phyloP scores from a whole-genome alignment of 1,139 yeast species.

The Candida smagusa region DNA sequence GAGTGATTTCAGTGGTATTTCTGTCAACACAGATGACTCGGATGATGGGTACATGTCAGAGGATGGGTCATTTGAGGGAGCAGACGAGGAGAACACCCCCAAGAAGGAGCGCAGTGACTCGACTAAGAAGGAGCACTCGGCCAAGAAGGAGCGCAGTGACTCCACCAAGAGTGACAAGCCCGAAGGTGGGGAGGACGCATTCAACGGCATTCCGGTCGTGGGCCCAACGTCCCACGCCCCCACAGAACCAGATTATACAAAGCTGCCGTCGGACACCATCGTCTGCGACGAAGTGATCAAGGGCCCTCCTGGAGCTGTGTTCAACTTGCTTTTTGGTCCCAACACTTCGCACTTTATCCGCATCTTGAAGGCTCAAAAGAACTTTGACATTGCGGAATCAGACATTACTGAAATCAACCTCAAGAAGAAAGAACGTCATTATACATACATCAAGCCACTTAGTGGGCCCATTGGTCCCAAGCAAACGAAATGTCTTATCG shows the following conservation, averaged over 20 bases:
- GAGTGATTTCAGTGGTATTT: constrained; percentile 7
- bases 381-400: constrained; percentile 56
- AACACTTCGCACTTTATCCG: constrained; percentile 57
- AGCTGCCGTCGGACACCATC: constrained; percentile 58
- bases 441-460: constrained; percentile 76
- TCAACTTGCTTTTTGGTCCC: constrained; percentile 66
- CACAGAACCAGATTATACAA: constrained; percentile 40
- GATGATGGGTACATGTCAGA: constrained; percentile 5
- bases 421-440: constrained; percentile 47
- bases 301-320: constrained; percentile 85
- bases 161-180: neutral
- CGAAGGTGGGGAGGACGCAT: constrained; percentile 9
- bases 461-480: constrained; percentile 89
- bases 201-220: constrained; percentile 34
- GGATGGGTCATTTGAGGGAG: constrained; percentile 12
- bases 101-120: constrained; percentile 6
- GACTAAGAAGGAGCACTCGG: neutral
- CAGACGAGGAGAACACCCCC: constrained; percentile 6
- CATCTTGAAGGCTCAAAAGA: constrained; percentile 65
- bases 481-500: constrained; percentile 79
- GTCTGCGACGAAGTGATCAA: constrained; percentile 57
- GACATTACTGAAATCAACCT: constrained; percentile 41
- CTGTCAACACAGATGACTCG: constrained; percentile 6
- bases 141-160: neutral
- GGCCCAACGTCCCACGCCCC: constrained; percentile 42